Evolutionary conservation across 1,284 basidiomycete species (phyloP).

Genomic region (Puccinia hordei): DNA sequence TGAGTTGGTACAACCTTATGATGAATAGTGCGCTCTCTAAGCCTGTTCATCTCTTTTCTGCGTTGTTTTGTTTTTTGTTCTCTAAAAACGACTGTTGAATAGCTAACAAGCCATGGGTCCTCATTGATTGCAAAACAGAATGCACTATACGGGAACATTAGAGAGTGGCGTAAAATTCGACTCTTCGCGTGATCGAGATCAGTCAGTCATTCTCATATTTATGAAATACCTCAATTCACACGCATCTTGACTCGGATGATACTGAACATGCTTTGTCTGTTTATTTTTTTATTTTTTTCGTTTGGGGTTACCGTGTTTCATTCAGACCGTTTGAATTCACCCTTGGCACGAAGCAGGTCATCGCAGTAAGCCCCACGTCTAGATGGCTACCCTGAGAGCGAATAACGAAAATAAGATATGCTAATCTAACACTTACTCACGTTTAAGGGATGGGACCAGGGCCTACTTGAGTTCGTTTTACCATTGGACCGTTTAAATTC

Average conservation of each 20-base stretch:
- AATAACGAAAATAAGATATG: conserved; percentile 4
- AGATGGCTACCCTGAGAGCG: not conserved
- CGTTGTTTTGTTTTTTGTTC: not conserved
- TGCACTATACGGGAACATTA: conserved; percentile 50
- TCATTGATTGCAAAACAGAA: conserved; percentile 12
- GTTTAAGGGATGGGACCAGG: conserved; percentile 58
- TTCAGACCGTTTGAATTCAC: conserved; percentile 49
- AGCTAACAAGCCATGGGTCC: not conserved
- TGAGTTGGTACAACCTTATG: conserved; percentile 17
- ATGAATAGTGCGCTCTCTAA: not conserved
- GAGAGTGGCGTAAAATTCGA: conserved; percentile 45
- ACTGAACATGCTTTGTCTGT: too few species aligned
- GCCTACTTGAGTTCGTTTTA: conserved; percentile 54
- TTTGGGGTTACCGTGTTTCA: not conserved
- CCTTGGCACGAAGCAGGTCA: conserved; percentile 58
- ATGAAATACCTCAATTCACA: not conserved
- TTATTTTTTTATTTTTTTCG: not conserved
- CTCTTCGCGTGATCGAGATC: conserved; percentile 45
- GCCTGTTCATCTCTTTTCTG: not conserved
- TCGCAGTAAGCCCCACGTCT: conserved; percentile 51
- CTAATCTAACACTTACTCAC: not conserved
- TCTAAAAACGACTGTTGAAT: not conserved
- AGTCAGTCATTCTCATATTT: conserved; percentile 29
- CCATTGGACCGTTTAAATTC: not conserved
- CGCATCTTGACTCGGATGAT: not conserved